These are phyloP conservation scores for Arctium minus DNA, from an alignment of 129 eudicot species.

Conservation along the genomic window DNA sequence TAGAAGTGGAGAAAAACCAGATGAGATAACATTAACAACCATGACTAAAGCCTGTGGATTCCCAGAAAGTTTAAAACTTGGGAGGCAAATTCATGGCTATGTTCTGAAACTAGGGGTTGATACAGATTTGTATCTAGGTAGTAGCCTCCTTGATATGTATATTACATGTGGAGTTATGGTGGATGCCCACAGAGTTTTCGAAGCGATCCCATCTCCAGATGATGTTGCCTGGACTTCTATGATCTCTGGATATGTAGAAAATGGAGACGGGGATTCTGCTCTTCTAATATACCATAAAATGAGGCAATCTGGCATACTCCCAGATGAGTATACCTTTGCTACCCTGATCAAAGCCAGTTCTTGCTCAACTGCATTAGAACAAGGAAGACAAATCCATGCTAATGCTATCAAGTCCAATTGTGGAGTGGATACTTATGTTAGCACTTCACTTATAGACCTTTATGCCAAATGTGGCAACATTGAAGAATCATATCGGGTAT, in stretches of 20 bases:
- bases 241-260: slow-evolving; percentile 51
- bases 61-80: slow-evolving; percentile 20
- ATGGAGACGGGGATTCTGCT: slow-evolving; percentile 38
- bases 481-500: slow-evolving; percentile 43
- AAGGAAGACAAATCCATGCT: slow-evolving; percentile 50
- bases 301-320: slow-evolving; percentile 41
- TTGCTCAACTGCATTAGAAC: slow-evolving; percentile 47
- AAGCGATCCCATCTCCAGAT: slow-evolving; percentile 38
- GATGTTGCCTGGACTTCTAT: slow-evolving; percentile 47
- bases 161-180: slow-evolving; percentile 36
- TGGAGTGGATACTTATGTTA: slow-evolving; percentile 31
- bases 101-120: slow-evolving; percentile 31
- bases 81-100: slow-evolving; percentile 41
- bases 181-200: slow-evolving; percentile 37
- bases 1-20: slow-evolving; percentile 32
- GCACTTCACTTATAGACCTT: slow-evolving; percentile 46
- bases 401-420: slow-evolving; percentile 34
- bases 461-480: slow-evolving; percentile 53
- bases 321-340: slow-evolving; percentile 49
- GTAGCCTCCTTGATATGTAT: slow-evolving; percentile 45
- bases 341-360: slow-evolving; percentile 46
- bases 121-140: slow-evolving; percentile 28
- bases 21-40: slow-evolving; percentile 44
- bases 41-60: slow-evolving; percentile 34
- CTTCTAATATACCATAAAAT: slow-evolving; percentile 38